phyloP scores from a whole-genome alignment of 108 stramenopile genomes.

The Fragilariopsis cylindrus region DNA sequence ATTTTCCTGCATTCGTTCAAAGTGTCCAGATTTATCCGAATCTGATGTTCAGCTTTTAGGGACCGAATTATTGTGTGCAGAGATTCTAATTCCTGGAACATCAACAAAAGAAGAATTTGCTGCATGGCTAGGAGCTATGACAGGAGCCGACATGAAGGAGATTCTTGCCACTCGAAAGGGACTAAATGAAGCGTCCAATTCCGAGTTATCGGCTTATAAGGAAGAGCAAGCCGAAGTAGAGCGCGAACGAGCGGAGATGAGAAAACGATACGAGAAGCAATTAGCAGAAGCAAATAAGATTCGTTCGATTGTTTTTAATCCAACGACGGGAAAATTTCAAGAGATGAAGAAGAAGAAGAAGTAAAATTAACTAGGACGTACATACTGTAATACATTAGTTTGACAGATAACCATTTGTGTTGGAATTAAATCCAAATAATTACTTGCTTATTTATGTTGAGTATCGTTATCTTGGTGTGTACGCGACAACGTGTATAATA shows the following conservation, averaged over 20 bases:
- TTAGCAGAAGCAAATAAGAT: conserved; percentile 62
- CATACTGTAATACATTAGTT: neutral
- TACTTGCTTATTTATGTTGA: neutral
- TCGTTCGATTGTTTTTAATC: conserved; percentile 74
- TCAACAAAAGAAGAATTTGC: conserved; percentile 78
- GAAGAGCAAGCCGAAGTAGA: conserved; percentile 47
- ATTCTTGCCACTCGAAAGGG: conserved; percentile 66
- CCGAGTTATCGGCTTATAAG: conserved; percentile 53
- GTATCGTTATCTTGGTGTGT: neutral
- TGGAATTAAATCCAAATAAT: neutral
- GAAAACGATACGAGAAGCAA: conserved; percentile 64
- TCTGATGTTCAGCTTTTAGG: conserved; percentile 75
- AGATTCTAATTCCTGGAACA: conserved; percentile 64
- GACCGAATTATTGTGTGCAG: conserved; percentile 76
- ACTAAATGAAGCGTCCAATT: conserved; percentile 53
- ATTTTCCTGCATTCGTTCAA: conserved; percentile 56
- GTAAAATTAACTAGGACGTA: neutral
- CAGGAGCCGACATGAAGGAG: conserved; percentile 62
- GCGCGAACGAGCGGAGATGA: conserved; percentile 39
- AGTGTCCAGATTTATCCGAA: conserved; percentile 68
- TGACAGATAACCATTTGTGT: conserved; percentile 2
- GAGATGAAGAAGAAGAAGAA: conserved; percentile 23
- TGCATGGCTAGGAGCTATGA: conserved; percentile 73
- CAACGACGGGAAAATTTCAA: conserved; percentile 71
- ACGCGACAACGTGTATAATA: neutral